Percentiles rank a stretch among this genome's conserved stretches.
Evolutionary conservation across 2,329 filamentous ascomycete genomes (phyloP).

Genomic region (Monosporascus cannonballus): DNA sequence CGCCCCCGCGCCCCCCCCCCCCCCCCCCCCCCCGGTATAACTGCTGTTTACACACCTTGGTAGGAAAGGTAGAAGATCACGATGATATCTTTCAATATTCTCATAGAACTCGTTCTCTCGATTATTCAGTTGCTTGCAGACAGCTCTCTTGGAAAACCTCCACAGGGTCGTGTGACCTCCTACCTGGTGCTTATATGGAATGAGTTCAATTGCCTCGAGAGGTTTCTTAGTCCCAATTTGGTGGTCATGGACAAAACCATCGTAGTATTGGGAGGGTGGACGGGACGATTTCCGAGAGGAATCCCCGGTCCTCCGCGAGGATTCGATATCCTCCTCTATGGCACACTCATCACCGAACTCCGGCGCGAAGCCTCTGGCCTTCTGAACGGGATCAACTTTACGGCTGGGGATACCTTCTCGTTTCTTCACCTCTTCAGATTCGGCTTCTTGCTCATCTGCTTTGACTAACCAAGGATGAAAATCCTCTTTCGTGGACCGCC

Average conservation of each 20-base stretch:
- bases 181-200: slow-evolving; percentile 95
- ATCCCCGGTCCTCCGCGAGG: slow-evolving; percentile 25
- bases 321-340: slow-evolving; percentile 37
- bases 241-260: slow-evolving; percentile 45
- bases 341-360: slow-evolving; percentile 33
- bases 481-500: slow-evolving; percentile 25
- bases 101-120: slow-evolving; percentile 99
- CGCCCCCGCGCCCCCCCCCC: too few relatives aligned
- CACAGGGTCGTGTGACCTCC: slow-evolving; percentile 95
- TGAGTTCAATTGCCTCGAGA: slow-evolving; percentile 87
- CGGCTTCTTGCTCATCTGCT: slow-evolving; percentile 43
- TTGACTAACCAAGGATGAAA: slow-evolving; percentile 53
- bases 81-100: slow-evolving; percentile 84
- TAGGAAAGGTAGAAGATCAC: slow-evolving; percentile 82
- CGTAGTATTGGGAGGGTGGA: slow-evolving; percentile 37
- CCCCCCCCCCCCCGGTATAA: too few relatives aligned
- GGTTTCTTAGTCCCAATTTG: slow-evolving; percentile 52
- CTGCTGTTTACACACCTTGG: slow-evolving; percentile 56
- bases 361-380: slow-evolving; percentile 25
- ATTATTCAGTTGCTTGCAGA: slow-evolving; percentile 98
- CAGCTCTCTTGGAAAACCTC: slow-evolving; percentile 87
- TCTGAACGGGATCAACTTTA: slow-evolving; percentile 15
- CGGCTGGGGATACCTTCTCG: slow-evolving; percentile 26
- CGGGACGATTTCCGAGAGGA: slow-evolving; percentile 29
- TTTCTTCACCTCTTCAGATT: slow-evolving; percentile 21